Evolutionary conservation across 2,329 filamentous ascomycete genomes (phyloP).

Genomic region (Ascochyta pisi): DNA sequence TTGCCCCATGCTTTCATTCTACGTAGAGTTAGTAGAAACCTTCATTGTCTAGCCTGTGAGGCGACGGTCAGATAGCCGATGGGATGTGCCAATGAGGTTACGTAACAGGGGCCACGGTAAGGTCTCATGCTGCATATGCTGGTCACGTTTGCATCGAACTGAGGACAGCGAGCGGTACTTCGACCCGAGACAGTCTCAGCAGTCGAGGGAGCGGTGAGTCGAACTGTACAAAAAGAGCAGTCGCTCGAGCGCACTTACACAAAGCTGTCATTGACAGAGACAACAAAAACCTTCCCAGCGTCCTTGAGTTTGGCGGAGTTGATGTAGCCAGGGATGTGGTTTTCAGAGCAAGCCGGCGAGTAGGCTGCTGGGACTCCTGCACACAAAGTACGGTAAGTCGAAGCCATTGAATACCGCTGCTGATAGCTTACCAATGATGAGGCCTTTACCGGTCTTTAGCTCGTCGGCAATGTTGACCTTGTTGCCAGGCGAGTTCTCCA

Average conservation of each 20-base stretch:
- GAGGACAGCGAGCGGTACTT: slow-evolving; percentile 12
- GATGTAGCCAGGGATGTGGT: slow-evolving; percentile 87
- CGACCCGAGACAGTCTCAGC: slow-evolving; percentile 24
- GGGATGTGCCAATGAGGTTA: slow-evolving; percentile 15
- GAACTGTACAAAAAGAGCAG: slow-evolving; percentile 4
- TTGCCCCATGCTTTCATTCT: slow-evolving; percentile 92
- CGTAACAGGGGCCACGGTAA: slow-evolving; percentile 10
- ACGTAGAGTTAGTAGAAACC: slow-evolving; percentile 22
- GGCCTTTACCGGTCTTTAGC: slow-evolving; percentile 69
- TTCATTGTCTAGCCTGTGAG: neutral
- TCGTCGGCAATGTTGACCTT: slow-evolving; percentile 87
- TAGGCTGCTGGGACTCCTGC: slow-evolving; percentile 54
- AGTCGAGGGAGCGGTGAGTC: slow-evolving; percentile 9
- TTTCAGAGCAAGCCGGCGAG: slow-evolving; percentile 67
- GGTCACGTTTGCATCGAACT: slow-evolving; percentile 22
- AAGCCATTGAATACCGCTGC: neutral
- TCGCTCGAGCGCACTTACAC: slow-evolving; percentile 67
- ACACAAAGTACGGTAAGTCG: slow-evolving; percentile 14
- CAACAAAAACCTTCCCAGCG: slow-evolving; percentile 85
- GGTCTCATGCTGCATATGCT: slow-evolving; percentile 16
- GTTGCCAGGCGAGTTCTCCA: slow-evolving; percentile 88
- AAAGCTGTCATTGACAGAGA: slow-evolving; percentile 93
- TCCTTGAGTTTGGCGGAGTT: slow-evolving; percentile 77
- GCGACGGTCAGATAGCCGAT: slow-evolving; percentile 2
- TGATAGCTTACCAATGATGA: slow-evolving; percentile 67